phyloP scores from a whole-genome alignment of 108 stramenopile species.

The Phaeodactylum tricornutum region DNA sequence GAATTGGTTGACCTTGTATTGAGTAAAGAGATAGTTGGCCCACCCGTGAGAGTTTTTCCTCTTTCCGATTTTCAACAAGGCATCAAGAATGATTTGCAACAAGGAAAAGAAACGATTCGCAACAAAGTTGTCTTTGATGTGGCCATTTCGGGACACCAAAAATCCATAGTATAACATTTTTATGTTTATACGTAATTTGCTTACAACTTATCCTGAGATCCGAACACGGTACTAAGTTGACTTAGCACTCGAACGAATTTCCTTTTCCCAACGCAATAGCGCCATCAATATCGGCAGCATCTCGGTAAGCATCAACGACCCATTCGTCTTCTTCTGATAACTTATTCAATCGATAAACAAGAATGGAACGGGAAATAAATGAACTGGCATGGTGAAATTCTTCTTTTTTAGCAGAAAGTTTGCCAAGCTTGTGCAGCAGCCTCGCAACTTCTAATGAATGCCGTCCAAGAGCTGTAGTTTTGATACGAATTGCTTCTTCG shows the following conservation, averaged over 20 bases:
- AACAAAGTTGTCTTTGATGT: too few species aligned
- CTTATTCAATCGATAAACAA: conserved; percentile 61
- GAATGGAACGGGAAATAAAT: conserved; percentile 38
- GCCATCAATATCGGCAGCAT: conserved; percentile 72
- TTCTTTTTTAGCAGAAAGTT: conserved; percentile 30
- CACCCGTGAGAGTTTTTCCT: too few species aligned
- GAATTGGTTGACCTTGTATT: conserved; percentile 4
- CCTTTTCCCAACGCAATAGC: conserved; percentile 34
- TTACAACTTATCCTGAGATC: too few species aligned
- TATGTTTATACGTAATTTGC: too few species aligned
- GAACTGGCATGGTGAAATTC: conserved; percentile 49
- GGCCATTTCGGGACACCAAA: too few species aligned
- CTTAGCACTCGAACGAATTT: neutral
- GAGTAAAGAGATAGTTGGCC: too few species aligned
- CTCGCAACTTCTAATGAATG: conserved; percentile 65
- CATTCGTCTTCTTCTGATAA: conserved; percentile 57
- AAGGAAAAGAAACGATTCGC: too few species aligned
- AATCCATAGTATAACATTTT: too few species aligned
- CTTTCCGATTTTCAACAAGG: too few species aligned
- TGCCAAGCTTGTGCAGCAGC: conserved; percentile 73
- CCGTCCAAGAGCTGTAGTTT: conserved; percentile 30
- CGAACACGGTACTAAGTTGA: too few species aligned
- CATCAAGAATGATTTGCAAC: too few species aligned
- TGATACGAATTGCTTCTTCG: conserved; percentile 60
- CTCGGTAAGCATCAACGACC: conserved; percentile 62